Evolutionary conservation across 331 rosid genomes (phyloP), one percentile per base, ranked within the genome.

Genomic region (Spiraea crenata): DNA sequence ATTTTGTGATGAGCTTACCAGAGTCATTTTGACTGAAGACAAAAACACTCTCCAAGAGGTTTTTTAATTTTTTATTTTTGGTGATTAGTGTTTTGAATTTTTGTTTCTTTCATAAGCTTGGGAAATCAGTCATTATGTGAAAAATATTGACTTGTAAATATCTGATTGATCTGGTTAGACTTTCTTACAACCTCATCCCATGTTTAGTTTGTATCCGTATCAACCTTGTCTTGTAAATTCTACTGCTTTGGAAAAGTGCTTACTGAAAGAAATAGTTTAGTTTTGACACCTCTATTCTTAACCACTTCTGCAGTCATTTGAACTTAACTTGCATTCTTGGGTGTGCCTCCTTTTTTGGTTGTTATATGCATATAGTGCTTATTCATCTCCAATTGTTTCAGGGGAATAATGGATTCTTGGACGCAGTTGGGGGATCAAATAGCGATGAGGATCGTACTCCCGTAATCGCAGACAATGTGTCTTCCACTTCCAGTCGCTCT

Each of bases 401-500:
- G 96, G 88, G 73, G 77, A 65, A 63, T 16, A 41, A 48, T 61
- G 84, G 63, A 48, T 40, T 71, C 68, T 82, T 81, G 9, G 87
- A 83, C 12, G 83, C 63, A 55, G 65, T 39, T 20, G 83, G 49
- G 44, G 57, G 63, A 6, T 57, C 83, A 9, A 58, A 40, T 37
- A 74, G 56, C 62, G 13, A n/a, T 7, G 78, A 44, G 58, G 71
- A 25, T 50, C 10, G 72, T 34, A 54, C 75, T 66, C 17, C 31
- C 35, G 88, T 65, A 45, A 72, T 64, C 39, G 63, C 80, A 62
- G 71, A 10, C 38, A 79, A 62, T 9, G 88, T 80, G 35, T 19
- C 75, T 57, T 81, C 91, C 1, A 77, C 82, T 73, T 81, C 91
- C 31, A 82, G 96, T 54, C 74, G 89, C 60, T 85, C 82, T 50